Base-by-base conservation (phyloP, 2,329 filamentous ascomycete species). In the Alternaria solani region DNA sequence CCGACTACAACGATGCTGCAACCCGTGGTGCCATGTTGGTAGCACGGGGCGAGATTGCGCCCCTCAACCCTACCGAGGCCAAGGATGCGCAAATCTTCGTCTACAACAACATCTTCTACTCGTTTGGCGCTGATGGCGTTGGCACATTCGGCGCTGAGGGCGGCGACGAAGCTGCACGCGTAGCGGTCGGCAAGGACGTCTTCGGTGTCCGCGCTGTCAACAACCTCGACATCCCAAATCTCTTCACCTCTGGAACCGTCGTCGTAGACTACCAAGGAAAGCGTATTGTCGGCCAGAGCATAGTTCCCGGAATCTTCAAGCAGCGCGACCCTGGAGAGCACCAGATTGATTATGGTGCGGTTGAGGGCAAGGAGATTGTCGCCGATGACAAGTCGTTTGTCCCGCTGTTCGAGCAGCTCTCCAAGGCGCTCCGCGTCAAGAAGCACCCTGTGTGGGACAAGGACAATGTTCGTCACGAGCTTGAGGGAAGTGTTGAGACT, bases 81-180 rank as follows among this genome's bases (percentile, higher is more conserved):
- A 88, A 86, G 68, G 94, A 99, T 78, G 95, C 95, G 4, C 95
- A 99, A 78, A 99, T 99, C 67, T 99, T 97, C 74, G 94, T 99
- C 25, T 97, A 98, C 84, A 98, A 98, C 85, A 99, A 99, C 81
- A 93, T 99, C 68, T 99, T 99, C 84, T 99, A 97, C 84, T 98
- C 95, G 0, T 98, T 97, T 71, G 95, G 95, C 64, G 94, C 95
- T 44, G 95, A 99, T 78, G 96, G 95, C 53, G 95, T 98, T 46
- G 94, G 95, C 43, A 99, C 95, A 16, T 99, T 99, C 79, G 94
- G 93, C 11, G 94, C 91, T 3, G 95, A 99, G 81, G 95, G 95
- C 67, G 95, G 95, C 20, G 94, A 99, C 68, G 95, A 99, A 81
- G 95, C 95, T 66, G 95, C 95, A 14, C 89, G 94, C 60, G 93